Evolutionary conservation across 306 rosid genomes (phyloP), one percentile per base, ranked within the genome.

Genomic region (Senna siamea): DNA sequence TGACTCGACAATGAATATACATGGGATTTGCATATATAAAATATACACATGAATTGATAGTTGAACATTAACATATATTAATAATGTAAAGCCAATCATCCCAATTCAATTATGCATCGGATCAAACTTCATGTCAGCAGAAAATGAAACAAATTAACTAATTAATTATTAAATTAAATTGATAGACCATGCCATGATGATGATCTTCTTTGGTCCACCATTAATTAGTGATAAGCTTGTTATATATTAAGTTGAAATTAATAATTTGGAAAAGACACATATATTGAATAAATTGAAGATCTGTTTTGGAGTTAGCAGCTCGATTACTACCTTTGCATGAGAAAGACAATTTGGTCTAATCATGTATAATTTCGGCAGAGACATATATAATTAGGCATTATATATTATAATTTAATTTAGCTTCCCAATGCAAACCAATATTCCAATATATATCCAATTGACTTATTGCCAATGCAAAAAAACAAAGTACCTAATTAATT

Each of bases 271-370:
- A 70, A 67, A 76, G 79, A 83, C 84, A 40, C 5, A 62, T 62
- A 76, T 9, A 26, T 44, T 41, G 19, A 72, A 60, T 70, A 26
- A 1, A 64, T 54, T 72, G 48, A 65, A 70, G 74, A 68, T 59
- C 50, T 83, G 75, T 72, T 68, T 69, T 74, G 66, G 52, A 38
- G 56, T 72, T 74, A 74, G 80, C 50, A 69, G 73, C 69, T 46
- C 20, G 17, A 77, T 73, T 73, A 54, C 40, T 48, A 68, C 77
- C 78, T 82, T 78, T 76, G 73, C 26, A 17, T 62, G 84, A 68
- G 87, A 79, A 79, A 79, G 84, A 83, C 84, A 83, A 76, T 55
- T 1, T 73, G 74, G 72, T 80, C 87, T 68, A 80, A 76, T 80
- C 87, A 80, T 68, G 23, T 20, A 53, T 52, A 54, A 73, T 73